A percentile compares a stretch with the other conserved stretches of the same genome.
Evolutionary conservation across 1,139 yeast genomes (phyloP).

Genomic region (Saccharomycopsis hybrid): DNA sequence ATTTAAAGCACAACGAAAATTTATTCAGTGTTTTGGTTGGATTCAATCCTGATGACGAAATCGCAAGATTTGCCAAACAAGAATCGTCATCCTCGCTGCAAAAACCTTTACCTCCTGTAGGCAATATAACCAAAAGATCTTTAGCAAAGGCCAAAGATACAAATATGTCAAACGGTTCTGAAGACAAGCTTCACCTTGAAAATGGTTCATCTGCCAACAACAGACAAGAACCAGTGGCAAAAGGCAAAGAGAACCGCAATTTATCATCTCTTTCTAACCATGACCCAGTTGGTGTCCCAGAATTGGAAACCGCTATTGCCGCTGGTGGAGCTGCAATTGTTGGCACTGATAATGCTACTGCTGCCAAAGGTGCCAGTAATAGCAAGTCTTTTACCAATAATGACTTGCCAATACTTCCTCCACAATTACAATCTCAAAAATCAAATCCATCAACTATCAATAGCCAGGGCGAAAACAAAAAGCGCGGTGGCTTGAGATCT

Average conservation of each 20-base stretch:
- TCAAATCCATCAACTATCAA: constrained; percentile 17
- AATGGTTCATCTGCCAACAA: background rate
- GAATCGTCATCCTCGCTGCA: constrained; percentile 24
- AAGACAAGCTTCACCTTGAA: constrained; percentile 3
- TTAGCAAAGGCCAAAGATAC: constrained; percentile 9
- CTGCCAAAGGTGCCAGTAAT: no score
- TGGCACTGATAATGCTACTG: background rate
- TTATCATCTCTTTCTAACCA: background rate
- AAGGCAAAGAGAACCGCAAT: no score
- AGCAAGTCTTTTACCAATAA: background rate
- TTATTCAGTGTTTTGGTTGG: constrained; percentile 60
- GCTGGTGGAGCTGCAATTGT: constrained; percentile 2
- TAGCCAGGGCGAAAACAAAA: constrained; percentile 26
- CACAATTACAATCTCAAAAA: constrained; percentile 14
- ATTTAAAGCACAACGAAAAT: constrained; percentile 51
- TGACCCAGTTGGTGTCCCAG: background rate
- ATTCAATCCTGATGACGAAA: constrained; percentile 53
- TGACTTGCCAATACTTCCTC: background rate
- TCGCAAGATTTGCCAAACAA: constrained; percentile 45
- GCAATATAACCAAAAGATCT: constrained; percentile 18
- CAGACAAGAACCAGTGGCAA: constrained; percentile 3
- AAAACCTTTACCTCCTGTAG: constrained; percentile 23
- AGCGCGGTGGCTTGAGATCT: constrained; percentile 47
- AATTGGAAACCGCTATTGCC: background rate
- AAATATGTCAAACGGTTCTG: constrained; percentile 3